A percentile compares a stretch with the other conserved stretches of the same genome.
These are phyloP conservation scores for Magnolia changhungtana DNA, from an alignment of 164 flowering plant species.

Conservation along the genomic window DNA sequence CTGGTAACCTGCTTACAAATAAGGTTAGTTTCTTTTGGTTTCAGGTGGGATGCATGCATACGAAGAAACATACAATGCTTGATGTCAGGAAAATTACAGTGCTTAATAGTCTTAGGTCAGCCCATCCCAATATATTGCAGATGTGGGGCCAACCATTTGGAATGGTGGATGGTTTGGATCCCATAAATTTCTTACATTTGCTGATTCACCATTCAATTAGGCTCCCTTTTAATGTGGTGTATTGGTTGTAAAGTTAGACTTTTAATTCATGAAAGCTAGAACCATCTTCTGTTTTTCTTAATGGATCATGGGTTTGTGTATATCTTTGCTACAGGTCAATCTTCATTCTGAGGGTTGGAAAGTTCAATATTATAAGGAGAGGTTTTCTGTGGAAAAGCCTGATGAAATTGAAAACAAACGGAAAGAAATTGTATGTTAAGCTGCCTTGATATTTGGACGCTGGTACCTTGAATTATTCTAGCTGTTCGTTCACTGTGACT, in stretches of 20 bases:
- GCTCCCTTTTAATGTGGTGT: too few species aligned
- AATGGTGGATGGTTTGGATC: too few species aligned
- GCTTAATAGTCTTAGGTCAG: too few species aligned
- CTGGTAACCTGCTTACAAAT: constrained; percentile 11
- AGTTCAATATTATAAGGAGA: constrained; percentile 39
- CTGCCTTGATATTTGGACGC: background rate
- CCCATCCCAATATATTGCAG: too few species aligned
- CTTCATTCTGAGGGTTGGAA: constrained; percentile 38
- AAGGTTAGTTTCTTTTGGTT: constrained; percentile 11
- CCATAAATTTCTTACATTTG: too few species aligned
- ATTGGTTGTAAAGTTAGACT: too few species aligned
- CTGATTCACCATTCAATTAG: too few species aligned
- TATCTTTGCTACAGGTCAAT: constrained; percentile 23
- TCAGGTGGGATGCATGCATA: background rate
- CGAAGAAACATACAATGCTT: too few species aligned
- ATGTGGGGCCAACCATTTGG: too few species aligned
- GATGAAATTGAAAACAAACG: constrained; percentile 29
- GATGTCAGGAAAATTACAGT: too few species aligned
- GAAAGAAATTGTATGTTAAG: constrained; percentile 25
- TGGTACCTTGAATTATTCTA: background rate
- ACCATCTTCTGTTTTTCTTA: background rate
- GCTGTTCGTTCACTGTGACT: too few species aligned
- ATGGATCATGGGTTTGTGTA: background rate
- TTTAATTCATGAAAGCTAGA: background rate
- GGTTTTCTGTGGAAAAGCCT: constrained; percentile 28